Percentiles rank a stretch among this genome's conserved stretches.
These are phyloP conservation scores for Eucalyptus marginata DNA, from an alignment of 345 rosid species.

Conservation along the genomic window DNA sequence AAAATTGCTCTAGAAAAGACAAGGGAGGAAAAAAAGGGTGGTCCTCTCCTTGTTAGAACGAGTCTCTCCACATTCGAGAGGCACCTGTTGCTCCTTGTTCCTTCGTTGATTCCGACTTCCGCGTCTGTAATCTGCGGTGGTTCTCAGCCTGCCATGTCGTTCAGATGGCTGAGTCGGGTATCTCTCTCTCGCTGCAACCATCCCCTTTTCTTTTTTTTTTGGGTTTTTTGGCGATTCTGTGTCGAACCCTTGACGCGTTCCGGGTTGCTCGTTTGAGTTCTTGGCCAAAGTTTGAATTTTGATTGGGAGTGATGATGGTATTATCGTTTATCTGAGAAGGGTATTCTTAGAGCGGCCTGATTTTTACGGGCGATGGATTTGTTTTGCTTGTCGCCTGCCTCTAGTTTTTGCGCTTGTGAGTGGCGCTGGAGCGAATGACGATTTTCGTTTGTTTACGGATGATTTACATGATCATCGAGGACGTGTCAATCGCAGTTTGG, in stretches of 20 bases:
- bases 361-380: background rate
- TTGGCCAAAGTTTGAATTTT: background rate
- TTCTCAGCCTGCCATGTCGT: constrained; percentile 21
- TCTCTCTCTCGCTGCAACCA: background rate
- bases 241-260: background rate
- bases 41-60: background rate
- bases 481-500: background rate
- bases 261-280: background rate
- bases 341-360: background rate
- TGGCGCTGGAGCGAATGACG: background rate
- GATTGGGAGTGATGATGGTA: background rate
- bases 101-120: background rate
- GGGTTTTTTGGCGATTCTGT: background rate
- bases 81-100: background rate
- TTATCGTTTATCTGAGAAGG: background rate
- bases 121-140: background rate
- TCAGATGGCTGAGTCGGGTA: constrained; percentile 49
- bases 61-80: background rate
- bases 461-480: background rate
- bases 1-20: background rate
- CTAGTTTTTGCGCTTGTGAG: background rate
- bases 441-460: background rate
- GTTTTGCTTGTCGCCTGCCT: background rate
- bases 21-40: background rate
- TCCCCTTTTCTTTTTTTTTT: background rate